Evolutionary conservation across 2,329 filamentous ascomycete species (phyloP).

Genomic region (Aspergillus piperis): DNA sequence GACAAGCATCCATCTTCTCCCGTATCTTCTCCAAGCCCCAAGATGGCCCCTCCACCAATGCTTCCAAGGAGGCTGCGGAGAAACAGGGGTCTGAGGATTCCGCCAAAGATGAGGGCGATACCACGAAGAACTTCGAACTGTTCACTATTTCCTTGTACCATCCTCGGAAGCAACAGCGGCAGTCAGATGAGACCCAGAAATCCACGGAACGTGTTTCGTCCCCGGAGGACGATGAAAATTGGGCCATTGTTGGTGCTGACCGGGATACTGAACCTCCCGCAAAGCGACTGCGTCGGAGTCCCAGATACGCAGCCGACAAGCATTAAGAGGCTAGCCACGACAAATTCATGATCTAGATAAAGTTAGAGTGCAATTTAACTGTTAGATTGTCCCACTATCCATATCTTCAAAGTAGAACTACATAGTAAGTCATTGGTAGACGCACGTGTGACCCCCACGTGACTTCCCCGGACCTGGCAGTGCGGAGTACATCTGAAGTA

Average conservation of each 20-base stretch:
- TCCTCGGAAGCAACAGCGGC: constrained; percentile 22
- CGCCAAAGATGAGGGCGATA: constrained; percentile 4
- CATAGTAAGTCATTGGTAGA: too few species aligned
- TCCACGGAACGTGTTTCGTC: constrained; percentile 1
- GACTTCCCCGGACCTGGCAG: too few species aligned
- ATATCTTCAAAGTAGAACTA: too few species aligned
- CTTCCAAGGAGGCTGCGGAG: neutral
- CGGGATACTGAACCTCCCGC: constrained; percentile 34
- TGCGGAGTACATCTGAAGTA: too few species aligned
- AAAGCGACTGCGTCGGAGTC: constrained; percentile 38
- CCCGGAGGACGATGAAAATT: constrained; percentile 19
- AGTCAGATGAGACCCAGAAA: neutral
- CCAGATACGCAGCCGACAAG: constrained; percentile 3
- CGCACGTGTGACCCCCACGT: too few species aligned
- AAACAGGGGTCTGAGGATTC: constrained; percentile 8
- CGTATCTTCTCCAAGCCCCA: constrained; percentile 31
- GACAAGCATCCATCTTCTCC: constrained; percentile 26
- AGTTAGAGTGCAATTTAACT: too few species aligned
- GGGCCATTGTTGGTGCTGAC: constrained; percentile 23
- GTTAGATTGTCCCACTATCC: too few species aligned
- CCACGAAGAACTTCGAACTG: constrained; percentile 26
- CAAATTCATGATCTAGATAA: too few species aligned
- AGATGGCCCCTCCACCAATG: neutral
- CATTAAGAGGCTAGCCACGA: too few species aligned
- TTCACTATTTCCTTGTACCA: constrained; percentile 38